These are phyloP conservation scores for Sesbania bispinosa DNA, from an alignment of 306 rosid genomes.

Conservation along the genomic window DNA sequence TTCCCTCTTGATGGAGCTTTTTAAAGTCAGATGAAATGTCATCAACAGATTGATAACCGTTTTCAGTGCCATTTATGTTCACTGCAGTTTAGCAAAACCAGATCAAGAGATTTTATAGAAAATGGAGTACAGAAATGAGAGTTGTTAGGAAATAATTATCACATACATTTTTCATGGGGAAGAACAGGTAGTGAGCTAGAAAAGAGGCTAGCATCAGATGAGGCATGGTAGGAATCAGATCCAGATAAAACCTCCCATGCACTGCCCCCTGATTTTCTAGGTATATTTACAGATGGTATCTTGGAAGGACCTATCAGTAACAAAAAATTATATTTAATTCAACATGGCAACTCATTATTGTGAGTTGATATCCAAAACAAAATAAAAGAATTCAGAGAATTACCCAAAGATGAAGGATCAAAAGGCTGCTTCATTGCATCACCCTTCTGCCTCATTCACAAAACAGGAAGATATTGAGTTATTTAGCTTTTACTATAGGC, in stretches of 20 bases:
- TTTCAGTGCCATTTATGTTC: conserved; percentile 53
- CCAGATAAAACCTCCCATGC: conserved; percentile 54
- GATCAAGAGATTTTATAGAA: conserved; percentile 13
- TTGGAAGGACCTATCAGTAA: conserved; percentile 45
- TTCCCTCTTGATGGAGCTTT: conserved; percentile 43
- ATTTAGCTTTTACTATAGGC: conserved; percentile 1
- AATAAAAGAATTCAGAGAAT: conserved; percentile 2
- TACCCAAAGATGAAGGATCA: conserved; percentile 54
- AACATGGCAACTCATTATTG: neutral
- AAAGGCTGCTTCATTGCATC: conserved; percentile 64
- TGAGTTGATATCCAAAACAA: neutral
- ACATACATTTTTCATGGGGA: conserved; percentile 68
- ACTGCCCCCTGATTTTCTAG: conserved; percentile 40
- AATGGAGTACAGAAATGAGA: neutral
- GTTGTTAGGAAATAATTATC: neutral
- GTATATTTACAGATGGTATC: conserved; percentile 43
- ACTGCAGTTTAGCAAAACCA: conserved; percentile 47
- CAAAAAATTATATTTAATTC: conserved; percentile 2
- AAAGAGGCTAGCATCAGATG: conserved; percentile 73
- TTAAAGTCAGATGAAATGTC: conserved; percentile 49
- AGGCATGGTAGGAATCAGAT: conserved; percentile 50
- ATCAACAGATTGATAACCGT: conserved; percentile 44
- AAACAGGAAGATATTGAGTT: conserved; percentile 7
- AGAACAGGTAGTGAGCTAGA: conserved; percentile 82
- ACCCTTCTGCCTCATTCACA: conserved; percentile 32